Evolutionary conservation across 73 alveolate species (phyloP).

Genomic region (Blepharisma stoltei): DNA sequence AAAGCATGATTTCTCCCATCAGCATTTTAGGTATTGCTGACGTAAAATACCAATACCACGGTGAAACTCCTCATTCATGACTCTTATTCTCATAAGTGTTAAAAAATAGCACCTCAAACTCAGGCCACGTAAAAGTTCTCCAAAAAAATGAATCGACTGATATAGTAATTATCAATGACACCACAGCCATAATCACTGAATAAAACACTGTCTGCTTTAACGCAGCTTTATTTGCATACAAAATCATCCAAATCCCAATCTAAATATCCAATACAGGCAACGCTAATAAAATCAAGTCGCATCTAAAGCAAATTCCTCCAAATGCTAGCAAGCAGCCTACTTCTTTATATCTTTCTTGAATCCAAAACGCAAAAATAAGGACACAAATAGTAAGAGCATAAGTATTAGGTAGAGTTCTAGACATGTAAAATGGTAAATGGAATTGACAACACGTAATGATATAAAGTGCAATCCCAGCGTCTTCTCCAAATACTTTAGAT

Average conservation of each 20-base stretch:
- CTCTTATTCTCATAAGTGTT: slow-evolving; percentile 42
- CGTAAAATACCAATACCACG: slow-evolving; percentile 43
- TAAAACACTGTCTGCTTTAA: slow-evolving; percentile 3
- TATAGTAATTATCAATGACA: slow-evolving; percentile 34
- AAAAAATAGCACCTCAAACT: slow-evolving; percentile 34
- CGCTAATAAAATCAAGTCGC: slow-evolving; percentile 51
- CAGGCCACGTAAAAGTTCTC: slow-evolving; percentile 55
- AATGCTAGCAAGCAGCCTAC: slow-evolving; percentile 41
- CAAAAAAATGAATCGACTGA: slow-evolving; percentile 57
- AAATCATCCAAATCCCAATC: not conserved
- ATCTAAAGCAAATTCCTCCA: slow-evolving; percentile 44
- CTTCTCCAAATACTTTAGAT: not conserved
- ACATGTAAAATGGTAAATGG: slow-evolving; percentile 49
- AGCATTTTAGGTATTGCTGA: slow-evolving; percentile 13
- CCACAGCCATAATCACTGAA: slow-evolving; percentile 27
- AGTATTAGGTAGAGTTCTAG: slow-evolving; percentile 59
- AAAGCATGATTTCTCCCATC: not conserved
- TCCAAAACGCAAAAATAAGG: slow-evolving; percentile 47
- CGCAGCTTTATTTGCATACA: not conserved
- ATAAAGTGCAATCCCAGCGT: not conserved
- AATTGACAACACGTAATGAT: slow-evolving; percentile 33
- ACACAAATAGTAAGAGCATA: slow-evolving; percentile 51
- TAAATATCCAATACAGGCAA: slow-evolving; percentile 7
- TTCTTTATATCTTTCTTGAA: slow-evolving; percentile 32
- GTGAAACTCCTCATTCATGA: slow-evolving; percentile 47